Percentiles rank a stretch among this genome's conserved stretches.
Conservation (phyloP, 2,329 filamentous ascomycete genomes). For the Penicillium brasilianum region DNA sequence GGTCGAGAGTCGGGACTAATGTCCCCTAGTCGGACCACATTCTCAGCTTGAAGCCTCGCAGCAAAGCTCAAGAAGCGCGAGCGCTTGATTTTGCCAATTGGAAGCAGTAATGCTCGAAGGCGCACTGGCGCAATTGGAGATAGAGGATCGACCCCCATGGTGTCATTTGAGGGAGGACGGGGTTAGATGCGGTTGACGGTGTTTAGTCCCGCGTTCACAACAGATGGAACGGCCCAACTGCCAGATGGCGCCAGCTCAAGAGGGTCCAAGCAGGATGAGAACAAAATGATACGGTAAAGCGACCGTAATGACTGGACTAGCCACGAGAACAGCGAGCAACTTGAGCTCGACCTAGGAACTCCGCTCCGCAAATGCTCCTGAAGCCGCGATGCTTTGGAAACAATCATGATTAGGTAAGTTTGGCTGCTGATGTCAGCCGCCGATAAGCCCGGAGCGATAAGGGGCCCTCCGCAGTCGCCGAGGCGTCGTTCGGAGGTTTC, state of each 20-base stretch:
- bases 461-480: slow-evolving; percentile 27
- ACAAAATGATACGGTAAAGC: not conserved
- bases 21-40: slow-evolving; percentile 82
- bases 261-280: slow-evolving; percentile 1
- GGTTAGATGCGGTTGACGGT: slow-evolving; percentile 39
- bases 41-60: slow-evolving; percentile 75
- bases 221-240: slow-evolving; percentile 23
- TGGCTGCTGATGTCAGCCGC: slow-evolving; percentile 17
- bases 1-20: slow-evolving; percentile 83
- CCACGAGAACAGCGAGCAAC: slow-evolving; percentile 5
- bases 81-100: slow-evolving; percentile 82
- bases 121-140: slow-evolving; percentile 89
- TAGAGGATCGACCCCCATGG: slow-evolving; percentile 86
- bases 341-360: slow-evolving; percentile 13
- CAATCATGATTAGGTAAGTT: slow-evolving; percentile 16
- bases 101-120: slow-evolving; percentile 84
- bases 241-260: slow-evolving; percentile 30
- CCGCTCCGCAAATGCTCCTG: slow-evolving; percentile 18
- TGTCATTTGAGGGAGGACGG: slow-evolving; percentile 54
- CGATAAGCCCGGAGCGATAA: slow-evolving; percentile 28
- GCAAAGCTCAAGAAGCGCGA: slow-evolving; percentile 80
- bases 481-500: slow-evolving; percentile 5
- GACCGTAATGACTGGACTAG: not conserved
- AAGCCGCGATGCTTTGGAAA: slow-evolving; percentile 17
- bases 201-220: slow-evolving; percentile 42